These are phyloP conservation scores for Plenodomus tracheiphilus DNA, from an alignment of 2,329 filamentous ascomycete species.

Conservation along the genomic window DNA sequence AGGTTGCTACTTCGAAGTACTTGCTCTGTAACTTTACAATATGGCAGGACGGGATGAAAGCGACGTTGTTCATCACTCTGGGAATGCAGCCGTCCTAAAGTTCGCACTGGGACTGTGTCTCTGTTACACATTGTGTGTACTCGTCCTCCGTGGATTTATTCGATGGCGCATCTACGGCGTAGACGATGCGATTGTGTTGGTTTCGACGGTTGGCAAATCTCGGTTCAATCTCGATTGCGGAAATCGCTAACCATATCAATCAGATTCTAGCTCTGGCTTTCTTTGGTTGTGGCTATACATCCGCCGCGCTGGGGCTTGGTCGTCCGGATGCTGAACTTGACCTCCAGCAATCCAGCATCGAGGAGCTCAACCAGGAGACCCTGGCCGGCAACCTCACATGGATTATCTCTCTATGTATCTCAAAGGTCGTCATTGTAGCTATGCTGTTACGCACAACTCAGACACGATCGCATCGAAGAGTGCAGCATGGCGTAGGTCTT, in stretches of 20 bases:
- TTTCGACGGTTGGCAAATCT: conserved; percentile 5
- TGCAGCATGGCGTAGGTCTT: conserved; percentile 9
- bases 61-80: background rate
- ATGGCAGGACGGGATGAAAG: background rate
- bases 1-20: background rate
- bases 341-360: background rate
- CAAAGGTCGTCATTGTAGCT: conserved; percentile 14
- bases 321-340: background rate
- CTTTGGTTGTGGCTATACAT: conserved; percentile 12
- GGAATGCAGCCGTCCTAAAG: conserved; percentile 8
- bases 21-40: background rate
- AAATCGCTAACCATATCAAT: background rate
- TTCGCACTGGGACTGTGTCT: conserved; percentile 11
- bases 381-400: conserved; percentile 15
- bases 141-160: conserved; percentile 9
- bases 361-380: conserved; percentile 3
- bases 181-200: conserved; percentile 10
- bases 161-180: conserved; percentile 9
- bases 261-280: conserved; percentile 8
- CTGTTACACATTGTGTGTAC: conserved; percentile 15
- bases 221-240: background rate
- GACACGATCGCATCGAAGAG: conserved; percentile 8
- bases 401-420: conserved; percentile 16
- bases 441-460: conserved; percentile 17
- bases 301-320: conserved; percentile 4